Percentiles rank a stretch among this genome's conserved stretches.
Conservation (phyloP, 108 stramenopile genomes). For the Fistulifera pelliculosa region DNA sequence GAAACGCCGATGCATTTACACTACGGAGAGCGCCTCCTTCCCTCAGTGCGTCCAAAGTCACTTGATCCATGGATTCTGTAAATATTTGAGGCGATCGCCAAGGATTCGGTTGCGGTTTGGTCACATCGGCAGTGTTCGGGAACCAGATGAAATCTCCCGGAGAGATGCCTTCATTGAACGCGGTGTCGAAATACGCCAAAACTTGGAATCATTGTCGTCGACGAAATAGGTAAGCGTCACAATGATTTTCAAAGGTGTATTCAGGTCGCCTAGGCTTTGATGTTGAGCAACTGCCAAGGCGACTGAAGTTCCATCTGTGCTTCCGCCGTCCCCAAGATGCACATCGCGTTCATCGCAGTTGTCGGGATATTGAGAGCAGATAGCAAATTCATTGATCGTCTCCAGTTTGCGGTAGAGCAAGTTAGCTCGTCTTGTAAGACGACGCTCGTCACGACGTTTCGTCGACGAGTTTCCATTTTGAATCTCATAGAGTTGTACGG, state of each 20-base stretch:
- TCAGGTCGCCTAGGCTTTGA: slow-evolving; percentile 7
- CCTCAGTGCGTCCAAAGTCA: slow-evolving; percentile 3
- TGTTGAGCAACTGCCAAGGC: slow-evolving; percentile 20
- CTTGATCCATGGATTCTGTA: slow-evolving; percentile 12
- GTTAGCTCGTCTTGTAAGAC: no score
- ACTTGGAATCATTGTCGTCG: slow-evolving; percentile 11
- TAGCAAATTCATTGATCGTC: slow-evolving; percentile 15
- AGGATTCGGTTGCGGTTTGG: neutral
- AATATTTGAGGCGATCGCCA: slow-evolving; percentile 22
- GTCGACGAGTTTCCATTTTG: no score
- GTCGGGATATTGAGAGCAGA: slow-evolving; percentile 16
- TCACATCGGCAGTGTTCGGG: neutral
- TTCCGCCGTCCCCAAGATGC: slow-evolving; percentile 9
- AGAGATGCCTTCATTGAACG: slow-evolving; percentile 15
- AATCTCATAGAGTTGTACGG: no score
- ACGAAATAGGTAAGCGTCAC: slow-evolving; percentile 20
- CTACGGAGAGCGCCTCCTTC: slow-evolving; percentile 12
- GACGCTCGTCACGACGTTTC: no score
- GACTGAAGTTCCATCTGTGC: slow-evolving; percentile 20
- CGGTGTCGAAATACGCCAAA: slow-evolving; percentile 18
- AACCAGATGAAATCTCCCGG: slow-evolving; percentile 24
- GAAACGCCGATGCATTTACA: slow-evolving; percentile 23
- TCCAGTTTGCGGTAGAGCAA: no score
- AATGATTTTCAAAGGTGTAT: slow-evolving; percentile 21
- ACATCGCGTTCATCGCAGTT: slow-evolving; percentile 8